Conservation (phyloP, 2,329 filamentous ascomycete species). For the Hymenoscyphus occultus region DNA sequence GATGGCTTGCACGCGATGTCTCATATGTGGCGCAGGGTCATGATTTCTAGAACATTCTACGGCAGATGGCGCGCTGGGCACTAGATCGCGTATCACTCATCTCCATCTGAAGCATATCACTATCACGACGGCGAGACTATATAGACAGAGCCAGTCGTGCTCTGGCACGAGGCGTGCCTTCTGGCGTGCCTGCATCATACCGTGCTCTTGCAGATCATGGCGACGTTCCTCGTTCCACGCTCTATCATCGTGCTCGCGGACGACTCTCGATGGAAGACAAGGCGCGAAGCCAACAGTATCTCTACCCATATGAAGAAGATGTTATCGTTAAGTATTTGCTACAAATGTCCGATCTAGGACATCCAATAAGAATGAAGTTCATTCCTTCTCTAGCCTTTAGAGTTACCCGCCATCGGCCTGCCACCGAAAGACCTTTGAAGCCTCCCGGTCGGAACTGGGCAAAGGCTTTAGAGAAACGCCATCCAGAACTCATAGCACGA, state of each 20-base stretch:
- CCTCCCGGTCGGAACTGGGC: conserved; percentile 6
- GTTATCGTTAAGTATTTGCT: conserved; percentile 14
- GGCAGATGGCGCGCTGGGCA: too few relatives aligned
- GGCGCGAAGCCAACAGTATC: conserved; percentile 9
- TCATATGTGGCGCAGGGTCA: too few relatives aligned
- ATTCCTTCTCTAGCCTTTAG: conserved; percentile 16
- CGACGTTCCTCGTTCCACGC: conserved; percentile 13
- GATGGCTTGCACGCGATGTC: too few relatives aligned
- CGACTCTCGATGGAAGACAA: conserved; percentile 13
- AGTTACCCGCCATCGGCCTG: conserved; percentile 12
- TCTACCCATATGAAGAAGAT: conserved; percentile 8
- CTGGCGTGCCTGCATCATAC: conserved; percentile 19
- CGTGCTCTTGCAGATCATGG: conserved; percentile 24
- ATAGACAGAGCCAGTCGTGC: conserved; percentile 26
- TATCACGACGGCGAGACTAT: conserved; percentile 13
- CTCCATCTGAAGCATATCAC: too few relatives aligned
- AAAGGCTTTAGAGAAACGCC: neutral
- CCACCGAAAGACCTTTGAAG: too few relatives aligned
- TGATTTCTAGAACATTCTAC: too few relatives aligned
- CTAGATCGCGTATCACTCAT: too few relatives aligned
- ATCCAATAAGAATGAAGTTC: conserved; percentile 15
- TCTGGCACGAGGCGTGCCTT: conserved; percentile 24
- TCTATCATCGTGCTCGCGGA: conserved; percentile 15
- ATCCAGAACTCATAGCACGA: neutral
- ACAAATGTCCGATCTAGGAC: conserved; percentile 23